phyloP scores from a whole-genome alignment of 2,329 filamentous ascomycete genomes.

The Paecilomyces niveus region DNA sequence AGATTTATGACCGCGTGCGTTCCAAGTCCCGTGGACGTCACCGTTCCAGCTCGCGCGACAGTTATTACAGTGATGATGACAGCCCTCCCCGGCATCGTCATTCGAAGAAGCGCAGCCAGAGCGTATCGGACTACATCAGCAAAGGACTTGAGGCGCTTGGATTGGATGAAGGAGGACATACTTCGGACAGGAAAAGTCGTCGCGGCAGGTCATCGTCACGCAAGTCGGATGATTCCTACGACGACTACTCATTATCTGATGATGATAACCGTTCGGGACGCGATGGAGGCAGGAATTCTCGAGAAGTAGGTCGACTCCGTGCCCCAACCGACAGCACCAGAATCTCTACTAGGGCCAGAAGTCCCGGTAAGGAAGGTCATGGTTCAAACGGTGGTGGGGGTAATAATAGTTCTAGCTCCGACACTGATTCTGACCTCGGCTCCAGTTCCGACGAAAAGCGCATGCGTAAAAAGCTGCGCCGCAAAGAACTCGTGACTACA shows the following conservation, averaged over 20 bases:
- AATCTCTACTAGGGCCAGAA: conserved; percentile 17
- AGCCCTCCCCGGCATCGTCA: conserved; percentile 40
- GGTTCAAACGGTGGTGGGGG: not conserved
- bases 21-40: conserved; percentile 31
- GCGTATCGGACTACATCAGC: conserved; percentile 38
- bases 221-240: conserved; percentile 33
- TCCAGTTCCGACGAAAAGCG: conserved; percentile 58
- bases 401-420: conserved; percentile 21
- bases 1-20: conserved; percentile 37
- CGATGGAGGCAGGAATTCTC: conserved; percentile 27
- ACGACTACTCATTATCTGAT: conserved; percentile 34
- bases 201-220: conserved; percentile 22
- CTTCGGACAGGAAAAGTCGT: conserved; percentile 24
- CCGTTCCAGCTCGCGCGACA: conserved; percentile 47
- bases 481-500: conserved; percentile 59
- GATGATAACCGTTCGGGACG: conserved; percentile 24
- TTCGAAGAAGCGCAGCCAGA: conserved; percentile 37
- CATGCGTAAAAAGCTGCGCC: conserved; percentile 56
- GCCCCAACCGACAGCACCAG: conserved; percentile 16
- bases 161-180: conserved; percentile 26
- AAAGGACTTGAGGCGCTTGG: conserved; percentile 40
- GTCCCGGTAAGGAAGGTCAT: conserved; percentile 10
- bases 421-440: conserved; percentile 46
- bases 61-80: conserved; percentile 43
- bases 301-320: conserved; percentile 38